Evolutionary conservation across 164 flowering plant genomes (phyloP), one percentile per base, ranked within the genome.

Genomic region (Sedum album): DNA sequence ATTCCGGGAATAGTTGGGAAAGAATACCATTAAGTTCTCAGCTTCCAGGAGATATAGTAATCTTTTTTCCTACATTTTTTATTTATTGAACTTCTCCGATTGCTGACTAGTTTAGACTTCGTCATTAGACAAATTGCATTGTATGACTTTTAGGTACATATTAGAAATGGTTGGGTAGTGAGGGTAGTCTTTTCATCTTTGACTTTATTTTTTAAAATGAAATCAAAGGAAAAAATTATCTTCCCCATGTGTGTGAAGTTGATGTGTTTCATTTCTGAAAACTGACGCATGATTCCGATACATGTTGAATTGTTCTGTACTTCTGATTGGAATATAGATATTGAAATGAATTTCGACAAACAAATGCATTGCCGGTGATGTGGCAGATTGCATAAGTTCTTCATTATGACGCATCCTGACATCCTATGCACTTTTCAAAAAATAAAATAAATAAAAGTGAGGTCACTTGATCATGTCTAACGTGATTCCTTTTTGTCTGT

Each of bases 41-140:
- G 72, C 96, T 94, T 82, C 98, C 98, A 48, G 98, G 98, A 17
- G 98, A 94, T 76, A 89, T 94, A 76, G 98, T 94, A 80, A 73
- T 72, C 39, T 60, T 66, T 14, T 68, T 20, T 15, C 6, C 42
- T 30, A 5, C 4, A 3, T 25, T 28, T 20, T 3, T 35, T 35
- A 35, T 35, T 35, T 3, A 35, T 35, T 35, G 38, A 35, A 3
- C 38, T 3, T 35, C 7, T 35, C 5, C 7, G n/a, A n/a, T 10
- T 7, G 57, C 21, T 51, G 9, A 11, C 8, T 20, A 23, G n/a
- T 51, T 51, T 51, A n/a, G n/a, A n/a, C n/a, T n/a, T n/a, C n/a
- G n/a, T n/a, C n/a, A n/a, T n/a, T n/a, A n/a, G n/a, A n/a, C n/a
- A n/a, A n/a, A n/a, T n/a, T n/a, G n/a, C n/a, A n/a, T n/a, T n/a